A percentile compares a stretch with the other conserved stretches of the same genome.
Evolutionary conservation across 352 stramenopile species (phyloP).

Genomic region (Pythium monospermum): DNA sequence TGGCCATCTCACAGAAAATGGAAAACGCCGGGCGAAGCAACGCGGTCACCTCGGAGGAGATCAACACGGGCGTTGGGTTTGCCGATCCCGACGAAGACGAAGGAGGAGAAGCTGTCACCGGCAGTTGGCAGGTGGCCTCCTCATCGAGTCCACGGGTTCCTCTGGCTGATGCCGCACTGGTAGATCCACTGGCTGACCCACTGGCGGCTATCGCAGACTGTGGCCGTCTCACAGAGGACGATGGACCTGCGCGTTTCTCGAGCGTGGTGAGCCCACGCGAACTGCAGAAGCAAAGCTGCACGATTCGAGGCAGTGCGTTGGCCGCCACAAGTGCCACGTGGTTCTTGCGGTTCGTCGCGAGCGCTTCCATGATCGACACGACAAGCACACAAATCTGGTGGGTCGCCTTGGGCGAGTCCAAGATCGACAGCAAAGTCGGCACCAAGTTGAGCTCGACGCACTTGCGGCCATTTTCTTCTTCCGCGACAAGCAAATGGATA

Average conservation of each 20-base stretch:
- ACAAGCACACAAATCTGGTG: slow-evolving; percentile 43
- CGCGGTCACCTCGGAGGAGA: slow-evolving; percentile 22
- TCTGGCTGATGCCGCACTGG: not conserved
- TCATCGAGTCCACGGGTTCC: not conserved
- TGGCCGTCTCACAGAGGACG: not conserved
- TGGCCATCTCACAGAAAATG: slow-evolving; percentile 59
- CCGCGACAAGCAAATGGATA: slow-evolving; percentile 47
- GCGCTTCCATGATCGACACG: slow-evolving; percentile 48
- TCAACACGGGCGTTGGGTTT: slow-evolving; percentile 2
- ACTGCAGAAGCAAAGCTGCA: slow-evolving; percentile 46
- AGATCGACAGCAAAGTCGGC: slow-evolving; percentile 45
- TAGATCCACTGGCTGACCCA: too few relatives aligned
- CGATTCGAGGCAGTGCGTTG: slow-evolving; percentile 40
- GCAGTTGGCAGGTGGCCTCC: not conserved
- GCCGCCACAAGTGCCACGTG: slow-evolving; percentile 43
- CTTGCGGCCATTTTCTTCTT: slow-evolving; percentile 46
- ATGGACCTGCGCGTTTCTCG: not conserved
- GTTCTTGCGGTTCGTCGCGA: slow-evolving; percentile 46
- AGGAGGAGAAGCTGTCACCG: not conserved
- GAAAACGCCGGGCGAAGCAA: slow-evolving; percentile 39
- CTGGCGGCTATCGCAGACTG: slow-evolving; percentile 1
- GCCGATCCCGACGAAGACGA: not conserved
- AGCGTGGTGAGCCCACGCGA: not conserved
- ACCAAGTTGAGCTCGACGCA: slow-evolving; percentile 58
- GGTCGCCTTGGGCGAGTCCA: slow-evolving; percentile 33